These are phyloP conservation scores for Fagus sylvatica DNA, from an alignment of 306 rosid species.

Conservation along the genomic window DNA sequence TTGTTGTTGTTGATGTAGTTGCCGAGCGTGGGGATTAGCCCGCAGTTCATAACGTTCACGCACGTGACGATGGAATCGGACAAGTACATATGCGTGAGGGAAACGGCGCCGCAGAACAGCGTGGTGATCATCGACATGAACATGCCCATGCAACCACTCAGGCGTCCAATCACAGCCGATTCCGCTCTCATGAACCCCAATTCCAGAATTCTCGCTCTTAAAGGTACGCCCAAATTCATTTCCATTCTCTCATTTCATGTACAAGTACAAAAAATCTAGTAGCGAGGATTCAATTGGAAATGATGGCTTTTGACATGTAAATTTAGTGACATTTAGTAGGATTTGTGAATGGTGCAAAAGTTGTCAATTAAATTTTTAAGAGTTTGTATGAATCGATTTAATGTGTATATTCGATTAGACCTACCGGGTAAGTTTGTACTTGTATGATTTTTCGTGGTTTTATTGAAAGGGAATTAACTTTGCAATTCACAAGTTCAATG, in stretches of 20 bases:
- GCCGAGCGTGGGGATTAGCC: conserved; percentile 67
- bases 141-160: conserved; percentile 81
- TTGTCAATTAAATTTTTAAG: too few species aligned
- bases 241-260: not conserved
- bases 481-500: conserved; percentile 7
- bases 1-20: conserved; percentile 40
- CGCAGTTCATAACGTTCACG: conserved; percentile 74
- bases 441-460: too few species aligned
- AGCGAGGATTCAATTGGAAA: too few species aligned
- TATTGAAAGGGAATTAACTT: not conserved
- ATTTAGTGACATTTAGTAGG: too few species aligned
- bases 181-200: conserved; percentile 81
- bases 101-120: conserved; percentile 73
- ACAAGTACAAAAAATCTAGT: too few species aligned
- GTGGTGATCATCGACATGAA: conserved; percentile 72
- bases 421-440: too few species aligned
- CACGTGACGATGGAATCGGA: conserved; percentile 91
- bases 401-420: too few species aligned
- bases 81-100: conserved; percentile 75
- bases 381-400: too few species aligned
- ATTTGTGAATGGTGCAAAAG: too few species aligned
- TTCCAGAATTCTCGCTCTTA: conserved; percentile 72
- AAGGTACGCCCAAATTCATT: conserved; percentile 40
- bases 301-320: too few species aligned
- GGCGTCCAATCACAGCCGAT: conserved; percentile 84